Base-by-base conservation (phyloP, 2,329 filamentous ascomycete genomes). In the Verticillium nubilum region DNA sequence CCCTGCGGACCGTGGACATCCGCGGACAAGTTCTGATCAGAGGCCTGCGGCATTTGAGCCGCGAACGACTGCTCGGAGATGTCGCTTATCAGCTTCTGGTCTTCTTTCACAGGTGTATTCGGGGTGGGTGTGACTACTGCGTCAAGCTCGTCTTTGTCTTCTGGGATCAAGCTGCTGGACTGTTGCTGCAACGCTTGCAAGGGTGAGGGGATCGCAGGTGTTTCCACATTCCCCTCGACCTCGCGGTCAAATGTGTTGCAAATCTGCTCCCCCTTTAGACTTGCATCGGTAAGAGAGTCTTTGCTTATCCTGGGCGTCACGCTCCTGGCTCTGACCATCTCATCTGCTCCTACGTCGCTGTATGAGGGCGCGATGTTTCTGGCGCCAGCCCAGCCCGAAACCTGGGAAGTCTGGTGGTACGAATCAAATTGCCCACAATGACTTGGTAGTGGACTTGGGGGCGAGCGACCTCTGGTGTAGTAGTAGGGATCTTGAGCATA, bases 401-500 rank as follows among this genome's bases (percentile, higher is more conserved):
- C 64, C 52, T 68, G 65, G n/a, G 69, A 67, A 4, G 64, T 59
- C 3, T 65, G 62, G 35, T 66, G 64, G 26, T 69, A 67, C 23
- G 70, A 67, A 27, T 73, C 72, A 60, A 70, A 71, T 54, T 69
- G 67, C 54, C 74, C 78, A 57, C 72, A 69, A 61, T 79, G 74
- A 60, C 74, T 80, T 23, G 79, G 78, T 35, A 78, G 67, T 13
- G 79, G 79, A 47, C 80, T 83, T 0, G 82, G 80, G 1, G 82
- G 82, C 26, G 82, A 85, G 29, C 82, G 76, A 5, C 82, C 82
- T 52, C 82, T 74, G 12, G 73, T 74, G 5, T 79, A 78, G 63
- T 78, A 80, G 65, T 78, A 77, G 1, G 74, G 70, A 31, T 81
- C 78, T 19, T 79, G 72, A 3, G 72, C 69, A 62, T 68, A 68